Evolutionary conservation across 2,329 filamentous ascomycete genomes (phyloP).

Genomic region (Leptographium radiaticola): DNA sequence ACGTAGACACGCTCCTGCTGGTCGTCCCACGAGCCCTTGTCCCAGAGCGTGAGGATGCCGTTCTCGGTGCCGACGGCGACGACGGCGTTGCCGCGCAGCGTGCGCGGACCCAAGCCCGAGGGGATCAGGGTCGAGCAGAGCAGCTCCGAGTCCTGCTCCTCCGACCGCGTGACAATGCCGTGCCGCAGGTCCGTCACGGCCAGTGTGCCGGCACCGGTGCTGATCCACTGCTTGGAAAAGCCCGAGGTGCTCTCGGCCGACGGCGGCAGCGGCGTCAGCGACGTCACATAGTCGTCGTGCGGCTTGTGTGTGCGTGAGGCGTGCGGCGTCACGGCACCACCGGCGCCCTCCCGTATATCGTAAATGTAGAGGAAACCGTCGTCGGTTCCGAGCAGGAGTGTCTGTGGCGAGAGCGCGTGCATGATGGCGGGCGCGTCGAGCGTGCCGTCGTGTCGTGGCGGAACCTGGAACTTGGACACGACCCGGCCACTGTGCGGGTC

Average conservation of each 20-base stretch:
- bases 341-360: slow-evolving; percentile 52
- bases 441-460: slow-evolving; percentile 35
- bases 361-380: slow-evolving; percentile 79
- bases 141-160: slow-evolving; percentile 90
- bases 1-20: slow-evolving; percentile 81
- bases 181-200: slow-evolving; percentile 79
- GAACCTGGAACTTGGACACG: slow-evolving; percentile 69
- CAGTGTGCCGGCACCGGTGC: slow-evolving; percentile 81
- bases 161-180: slow-evolving; percentile 76
- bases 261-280: slow-evolving; percentile 69
- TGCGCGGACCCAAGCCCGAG: slow-evolving; percentile 53
- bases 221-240: slow-evolving; percentile 89
- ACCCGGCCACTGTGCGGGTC: slow-evolving; percentile 50
- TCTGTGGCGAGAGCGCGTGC: slow-evolving; percentile 75
- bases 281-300: slow-evolving; percentile 87
- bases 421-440: slow-evolving; percentile 53
- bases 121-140: slow-evolving; percentile 69
- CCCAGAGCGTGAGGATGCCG: slow-evolving; percentile 85
- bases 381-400: slow-evolving; percentile 79
- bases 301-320: slow-evolving; percentile 73
- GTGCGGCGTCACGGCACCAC: slow-evolving; percentile 37
- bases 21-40: slow-evolving; percentile 89
- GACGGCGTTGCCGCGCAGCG: slow-evolving; percentile 54
- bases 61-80: slow-evolving; percentile 63
- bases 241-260: slow-evolving; percentile 73